Percentiles rank a stretch among this genome's conserved stretches.
Conservation (phyloP, 352 stramenopile genomes). For the Phytopythium delawarense region DNA sequence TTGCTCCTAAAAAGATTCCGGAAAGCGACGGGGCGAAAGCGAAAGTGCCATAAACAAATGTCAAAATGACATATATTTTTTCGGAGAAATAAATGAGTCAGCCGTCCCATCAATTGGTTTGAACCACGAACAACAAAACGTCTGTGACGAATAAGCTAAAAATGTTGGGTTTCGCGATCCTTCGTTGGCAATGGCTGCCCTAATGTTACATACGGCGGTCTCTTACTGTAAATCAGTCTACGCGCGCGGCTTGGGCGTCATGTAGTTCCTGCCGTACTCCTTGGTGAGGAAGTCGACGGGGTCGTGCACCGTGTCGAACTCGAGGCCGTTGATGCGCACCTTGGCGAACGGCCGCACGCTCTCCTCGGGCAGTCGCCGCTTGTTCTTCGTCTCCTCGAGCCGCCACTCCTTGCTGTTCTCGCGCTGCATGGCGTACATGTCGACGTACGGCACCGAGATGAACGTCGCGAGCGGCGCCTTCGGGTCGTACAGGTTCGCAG, state of each 20-base stretch:
- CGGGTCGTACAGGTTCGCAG: conserved; percentile 27
- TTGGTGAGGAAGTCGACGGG: conserved; percentile 22
- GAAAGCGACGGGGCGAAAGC: too few species aligned
- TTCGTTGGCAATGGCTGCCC: too few species aligned
- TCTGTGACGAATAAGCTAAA: too few species aligned
- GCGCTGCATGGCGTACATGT: conserved; percentile 30
- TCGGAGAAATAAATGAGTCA: too few species aligned
- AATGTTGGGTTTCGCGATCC: too few species aligned
- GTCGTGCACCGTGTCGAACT: conserved; percentile 30
- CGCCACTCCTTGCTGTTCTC: conserved; percentile 11
- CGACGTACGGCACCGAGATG: conserved; percentile 29
- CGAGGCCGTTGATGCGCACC: conserved; percentile 30
- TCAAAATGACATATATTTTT: too few species aligned
- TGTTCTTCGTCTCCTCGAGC: conserved; percentile 10
- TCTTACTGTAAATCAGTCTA: too few species aligned
- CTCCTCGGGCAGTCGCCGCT: conserved; percentile 5
- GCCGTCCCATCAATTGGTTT: too few species aligned
- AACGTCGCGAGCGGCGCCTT: conserved; percentile 7
- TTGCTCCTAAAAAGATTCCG: not conserved
- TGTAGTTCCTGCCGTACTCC: conserved; percentile 29
- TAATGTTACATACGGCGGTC: not conserved
- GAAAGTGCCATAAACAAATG: too few species aligned
- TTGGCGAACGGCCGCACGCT: conserved; percentile 18
- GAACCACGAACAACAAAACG: too few species aligned
- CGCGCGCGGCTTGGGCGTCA: conserved; percentile 13